Evolutionary conservation across 352 stramenopile genomes (phyloP).

Genomic region (Pythium chondricola): DNA sequence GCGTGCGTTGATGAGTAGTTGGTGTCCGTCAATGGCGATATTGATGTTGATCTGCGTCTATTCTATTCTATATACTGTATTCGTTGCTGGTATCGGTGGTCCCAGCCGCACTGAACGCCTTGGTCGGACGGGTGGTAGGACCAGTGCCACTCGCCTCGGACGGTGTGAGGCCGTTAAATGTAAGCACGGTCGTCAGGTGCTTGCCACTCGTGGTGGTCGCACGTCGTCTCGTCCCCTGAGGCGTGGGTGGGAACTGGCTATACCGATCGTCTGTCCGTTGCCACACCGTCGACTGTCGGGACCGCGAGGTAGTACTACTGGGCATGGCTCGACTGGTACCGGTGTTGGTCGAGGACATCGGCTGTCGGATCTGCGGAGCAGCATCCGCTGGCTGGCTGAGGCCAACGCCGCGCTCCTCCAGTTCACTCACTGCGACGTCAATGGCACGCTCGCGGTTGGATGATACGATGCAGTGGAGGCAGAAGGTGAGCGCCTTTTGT

Average conservation of each 20-base stretch:
- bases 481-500: constrained; percentile 22
- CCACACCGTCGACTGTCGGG: constrained; percentile 6
- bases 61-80: constrained; percentile 2
- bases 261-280: constrained; percentile 6
- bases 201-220: constrained; percentile 13
- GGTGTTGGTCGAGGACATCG: neutral
- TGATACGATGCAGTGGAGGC: constrained; percentile 17
- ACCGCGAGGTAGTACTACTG: too few species aligned
- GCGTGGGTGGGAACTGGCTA: constrained; percentile 7
- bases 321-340: too few species aligned
- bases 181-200: constrained; percentile 9
- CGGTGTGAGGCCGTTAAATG: neutral
- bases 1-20: too few species aligned
- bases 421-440: constrained; percentile 14
- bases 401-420: constrained; percentile 12
- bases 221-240: neutral
- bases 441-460: constrained; percentile 16
- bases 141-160: neutral
- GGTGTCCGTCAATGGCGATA: too few species aligned
- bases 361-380: too few species aligned
- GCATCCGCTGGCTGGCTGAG: neutral
- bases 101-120: constrained; percentile 14
- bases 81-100: constrained; percentile 1
- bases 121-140: constrained; percentile 1
- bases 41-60: too few species aligned